These are phyloP conservation scores for Hypoxylon lenormandii DNA, from an alignment of 495 filamentous ascomycete species.

Conservation along the genomic window DNA sequence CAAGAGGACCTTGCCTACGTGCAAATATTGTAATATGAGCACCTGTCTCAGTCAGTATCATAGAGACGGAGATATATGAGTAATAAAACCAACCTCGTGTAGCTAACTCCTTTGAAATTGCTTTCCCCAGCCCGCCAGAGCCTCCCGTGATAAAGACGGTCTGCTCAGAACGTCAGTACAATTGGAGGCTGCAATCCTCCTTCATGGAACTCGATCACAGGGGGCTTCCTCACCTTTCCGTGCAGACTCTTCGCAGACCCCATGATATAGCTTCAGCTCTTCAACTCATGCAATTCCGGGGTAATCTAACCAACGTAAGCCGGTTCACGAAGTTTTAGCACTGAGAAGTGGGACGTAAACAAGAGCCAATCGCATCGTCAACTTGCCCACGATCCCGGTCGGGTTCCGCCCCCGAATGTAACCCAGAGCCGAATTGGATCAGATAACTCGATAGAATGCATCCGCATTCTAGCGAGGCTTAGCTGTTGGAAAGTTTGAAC, in stretches of 20 bases:
- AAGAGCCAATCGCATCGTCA: conserved; percentile 19
- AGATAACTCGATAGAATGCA: conserved; percentile 3
- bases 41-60: conserved; percentile 22
- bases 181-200: not conserved
- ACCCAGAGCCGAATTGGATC: conserved; percentile 11
- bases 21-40: conserved; percentile 47
- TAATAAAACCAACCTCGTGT: conserved; percentile 32
- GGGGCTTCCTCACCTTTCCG: conserved; percentile 25
- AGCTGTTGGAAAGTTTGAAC: conserved; percentile 2
- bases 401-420: conserved; percentile 34
- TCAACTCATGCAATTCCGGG: not conserved
- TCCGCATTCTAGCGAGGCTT: conserved; percentile 21
- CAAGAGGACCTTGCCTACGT: conserved; percentile 35
- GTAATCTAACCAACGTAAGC: conserved; percentile 1
- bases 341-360: conserved; percentile 8
- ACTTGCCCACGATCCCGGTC: not conserved
- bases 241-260: conserved; percentile 13
- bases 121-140: conserved; percentile 48
- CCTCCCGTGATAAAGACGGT: conserved; percentile 50
- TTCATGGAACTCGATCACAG: not conserved
- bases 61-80: not conserved
- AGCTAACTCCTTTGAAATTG: conserved; percentile 47
- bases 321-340: conserved; percentile 9
- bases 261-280: conserved; percentile 11
- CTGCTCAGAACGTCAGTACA: conserved; percentile 27